Evolutionary conservation across 208 protist species (phyloP).

Genomic region (Leishmania guyanensis): DNA sequence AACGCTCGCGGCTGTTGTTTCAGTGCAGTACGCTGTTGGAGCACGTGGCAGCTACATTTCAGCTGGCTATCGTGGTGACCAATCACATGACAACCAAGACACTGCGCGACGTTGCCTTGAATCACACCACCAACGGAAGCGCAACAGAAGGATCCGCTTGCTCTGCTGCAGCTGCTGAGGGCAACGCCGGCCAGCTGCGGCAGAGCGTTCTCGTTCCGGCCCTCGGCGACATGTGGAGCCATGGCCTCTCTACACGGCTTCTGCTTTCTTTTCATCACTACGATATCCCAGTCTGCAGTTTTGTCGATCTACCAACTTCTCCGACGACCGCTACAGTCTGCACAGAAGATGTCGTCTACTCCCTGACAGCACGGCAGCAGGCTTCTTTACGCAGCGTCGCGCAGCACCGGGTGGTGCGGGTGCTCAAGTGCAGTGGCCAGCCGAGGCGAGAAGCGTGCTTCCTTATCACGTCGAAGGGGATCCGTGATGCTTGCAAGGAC

Average conservation of each 20-base stretch:
- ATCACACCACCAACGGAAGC: neutral
- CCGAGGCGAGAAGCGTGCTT: conserved; percentile 66
- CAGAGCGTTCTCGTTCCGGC: conserved; percentile 57
- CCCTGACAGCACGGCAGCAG: neutral
- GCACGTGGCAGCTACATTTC: conserved; percentile 35
- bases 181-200: neutral
- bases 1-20: conserved; percentile 64
- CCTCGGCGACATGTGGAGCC: conserved; percentile 74
- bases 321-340: conserved; percentile 1
- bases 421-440: conserved; percentile 52
- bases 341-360: conserved; percentile 34
- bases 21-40: conserved; percentile 61
- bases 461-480: conserved; percentile 59
- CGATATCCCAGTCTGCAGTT: conserved; percentile 14
- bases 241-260: conserved; percentile 53
- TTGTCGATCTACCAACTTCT: neutral
- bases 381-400: neutral
- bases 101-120: neutral
- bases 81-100: conserved; percentile 86
- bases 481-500: conserved; percentile 51
- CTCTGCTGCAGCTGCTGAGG: neutral
- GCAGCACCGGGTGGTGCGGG: conserved; percentile 76
- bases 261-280: conserved; percentile 76
- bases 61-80: conserved; percentile 73
- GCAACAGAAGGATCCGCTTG: neutral